Percentiles rank a stretch among this genome's conserved stretches.
Conservation (phyloP, 192 early-diverging fungal genomes). For the Rhizoclosmatium sp. region DNA sequence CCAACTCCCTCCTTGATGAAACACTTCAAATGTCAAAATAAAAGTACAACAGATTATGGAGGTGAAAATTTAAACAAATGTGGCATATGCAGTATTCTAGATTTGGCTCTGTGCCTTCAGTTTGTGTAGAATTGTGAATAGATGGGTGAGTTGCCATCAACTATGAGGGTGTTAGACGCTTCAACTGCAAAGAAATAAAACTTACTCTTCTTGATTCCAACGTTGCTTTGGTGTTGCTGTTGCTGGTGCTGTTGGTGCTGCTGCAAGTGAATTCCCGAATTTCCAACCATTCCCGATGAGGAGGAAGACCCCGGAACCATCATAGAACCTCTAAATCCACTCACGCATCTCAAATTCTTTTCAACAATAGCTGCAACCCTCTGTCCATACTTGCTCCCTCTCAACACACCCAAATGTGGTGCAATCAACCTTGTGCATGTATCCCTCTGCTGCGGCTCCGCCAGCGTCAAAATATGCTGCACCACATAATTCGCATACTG, state of each 20-base stretch:
- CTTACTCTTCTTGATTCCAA: background rate
- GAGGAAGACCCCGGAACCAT: background rate
- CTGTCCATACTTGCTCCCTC: conserved; percentile 76
- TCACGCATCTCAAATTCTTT: conserved; percentile 40
- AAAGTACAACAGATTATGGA: background rate
- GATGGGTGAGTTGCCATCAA: background rate
- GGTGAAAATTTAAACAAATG: background rate
- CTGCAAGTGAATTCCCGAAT: background rate
- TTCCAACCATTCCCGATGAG: background rate
- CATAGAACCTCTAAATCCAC: background rate
- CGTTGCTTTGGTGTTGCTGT: background rate
- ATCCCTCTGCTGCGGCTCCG: conserved; percentile 63
- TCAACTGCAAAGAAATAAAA: background rate
- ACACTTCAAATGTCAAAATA: background rate
- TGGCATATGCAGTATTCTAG: background rate
- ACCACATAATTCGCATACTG: conserved; percentile 83
- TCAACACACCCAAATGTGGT: conserved; percentile 67
- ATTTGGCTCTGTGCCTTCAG: background rate
- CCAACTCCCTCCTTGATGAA: background rate
- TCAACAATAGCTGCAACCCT: conserved; percentile 58
- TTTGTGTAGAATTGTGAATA: background rate
- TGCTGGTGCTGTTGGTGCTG: background rate
- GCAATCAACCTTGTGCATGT: conserved; percentile 62
- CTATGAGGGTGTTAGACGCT: background rate
- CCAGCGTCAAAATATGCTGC: conserved; percentile 70